phyloP scores from a whole-genome alignment of 129 eudicot genomes.

The Escallonia herrerae region DNA sequence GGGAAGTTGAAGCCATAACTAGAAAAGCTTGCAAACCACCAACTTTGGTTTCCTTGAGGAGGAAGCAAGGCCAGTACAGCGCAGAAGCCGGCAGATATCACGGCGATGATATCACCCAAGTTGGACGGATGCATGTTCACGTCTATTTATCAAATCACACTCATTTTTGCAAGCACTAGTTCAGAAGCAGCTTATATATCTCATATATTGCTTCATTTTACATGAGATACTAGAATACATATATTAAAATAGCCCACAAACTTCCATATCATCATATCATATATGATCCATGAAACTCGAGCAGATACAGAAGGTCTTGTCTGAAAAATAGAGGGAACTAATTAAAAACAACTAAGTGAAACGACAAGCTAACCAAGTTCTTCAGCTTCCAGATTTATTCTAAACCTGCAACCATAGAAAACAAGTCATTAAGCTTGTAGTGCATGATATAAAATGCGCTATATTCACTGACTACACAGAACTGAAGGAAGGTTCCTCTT shows the following conservation, averaged over 20 bases:
- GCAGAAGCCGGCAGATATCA: conserved; percentile 21
- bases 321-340: conserved; percentile 1
- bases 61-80: too few relatives aligned
- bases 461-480: neutral
- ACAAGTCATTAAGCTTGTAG: neutral
- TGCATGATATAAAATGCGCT: neutral
- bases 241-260: conserved; percentile 1
- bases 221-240: too few relatives aligned
- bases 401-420: conserved; percentile 31
- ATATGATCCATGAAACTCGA: neutral
- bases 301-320: neutral
- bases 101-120: conserved; percentile 21
- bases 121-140: neutral
- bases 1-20: neutral
- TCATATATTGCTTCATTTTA: conserved; percentile 11
- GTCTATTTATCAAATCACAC: neutral
- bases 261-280: neutral
- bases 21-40: neutral
- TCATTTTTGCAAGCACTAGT: neutral
- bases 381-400: conserved; percentile 19
- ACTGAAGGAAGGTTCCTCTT: neutral
- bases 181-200: neutral
- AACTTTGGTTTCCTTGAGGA: neutral
- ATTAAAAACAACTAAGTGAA: conserved; percentile 7
- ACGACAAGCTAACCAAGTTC: conserved; percentile 6